Conservation (phyloP, 345 rosid genomes). For the Balakata baccata region DNA sequence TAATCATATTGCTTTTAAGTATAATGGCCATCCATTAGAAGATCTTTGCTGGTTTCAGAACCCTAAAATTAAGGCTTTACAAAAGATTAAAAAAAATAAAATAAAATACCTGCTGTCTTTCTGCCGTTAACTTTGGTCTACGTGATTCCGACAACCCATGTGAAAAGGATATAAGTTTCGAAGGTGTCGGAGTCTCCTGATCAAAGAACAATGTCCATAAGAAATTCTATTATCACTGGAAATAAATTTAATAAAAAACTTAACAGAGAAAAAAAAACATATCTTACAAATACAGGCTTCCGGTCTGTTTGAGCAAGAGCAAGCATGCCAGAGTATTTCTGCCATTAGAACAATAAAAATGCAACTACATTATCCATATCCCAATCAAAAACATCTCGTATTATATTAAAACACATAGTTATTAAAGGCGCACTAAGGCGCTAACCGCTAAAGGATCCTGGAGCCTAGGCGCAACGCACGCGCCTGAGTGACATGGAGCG, state of each 20-base stretch:
- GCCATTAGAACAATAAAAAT: constrained; percentile 27
- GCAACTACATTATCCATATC: neutral
- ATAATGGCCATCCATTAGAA: neutral
- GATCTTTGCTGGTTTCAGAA: constrained; percentile 7
- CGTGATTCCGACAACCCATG: constrained; percentile 77
- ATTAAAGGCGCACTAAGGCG: too few species aligned
- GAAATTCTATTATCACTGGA: neutral
- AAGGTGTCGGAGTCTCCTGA: constrained; percentile 92
- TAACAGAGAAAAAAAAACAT: neutral
- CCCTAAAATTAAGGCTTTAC: constrained; percentile 2
- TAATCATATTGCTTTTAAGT: neutral
- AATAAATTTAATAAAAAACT: constrained; percentile 5
- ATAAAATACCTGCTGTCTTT: constrained; percentile 69
- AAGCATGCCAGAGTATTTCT: constrained; percentile 58
- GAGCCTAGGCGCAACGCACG: too few species aligned
- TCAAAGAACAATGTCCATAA: constrained; percentile 18
- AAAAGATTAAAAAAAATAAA: constrained; percentile 12
- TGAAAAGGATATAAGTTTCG: constrained; percentile 70
- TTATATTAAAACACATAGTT: too few species aligned
- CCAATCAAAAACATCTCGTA: neutral
- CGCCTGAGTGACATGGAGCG: too few species aligned
- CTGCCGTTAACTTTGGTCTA: constrained; percentile 70
- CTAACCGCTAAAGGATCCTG: too few species aligned
- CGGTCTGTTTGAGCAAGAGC: constrained; percentile 48
- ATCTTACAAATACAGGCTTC: constrained; percentile 70